Evolutionary conservation across 176 grass and related monocot genomes (phyloP).

Genomic region (Saccharum officinarum): DNA sequence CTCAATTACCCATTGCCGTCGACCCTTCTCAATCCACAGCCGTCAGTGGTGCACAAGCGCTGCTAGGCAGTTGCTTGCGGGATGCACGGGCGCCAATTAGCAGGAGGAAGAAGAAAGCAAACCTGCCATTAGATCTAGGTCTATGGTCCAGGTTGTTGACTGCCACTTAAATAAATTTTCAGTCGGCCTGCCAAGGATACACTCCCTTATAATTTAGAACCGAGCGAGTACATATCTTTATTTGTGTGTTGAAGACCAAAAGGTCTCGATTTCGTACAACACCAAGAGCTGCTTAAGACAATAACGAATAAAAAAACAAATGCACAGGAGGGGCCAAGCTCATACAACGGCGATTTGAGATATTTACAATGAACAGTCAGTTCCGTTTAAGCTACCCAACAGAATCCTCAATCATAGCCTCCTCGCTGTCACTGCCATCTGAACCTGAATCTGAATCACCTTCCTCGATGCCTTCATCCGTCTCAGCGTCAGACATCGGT

Average conservation of each 20-base stretch:
- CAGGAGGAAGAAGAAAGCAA: too few species aligned
- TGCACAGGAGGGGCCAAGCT: background rate
- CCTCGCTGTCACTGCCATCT: constrained; percentile 25
- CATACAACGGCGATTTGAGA: background rate
- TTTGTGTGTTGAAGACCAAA: background rate
- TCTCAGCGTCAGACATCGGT: constrained; percentile 69
- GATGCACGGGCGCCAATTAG: too few species aligned
- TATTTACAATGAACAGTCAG: constrained; percentile 33
- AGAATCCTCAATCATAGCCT: constrained; percentile 61
- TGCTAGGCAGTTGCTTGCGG: too few species aligned
- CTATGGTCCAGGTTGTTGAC: too few species aligned
- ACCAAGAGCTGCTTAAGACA: background rate
- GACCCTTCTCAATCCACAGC: too few species aligned
- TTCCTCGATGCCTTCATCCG: constrained; percentile 49
- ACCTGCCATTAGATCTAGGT: too few species aligned
- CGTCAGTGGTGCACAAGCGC: too few species aligned
- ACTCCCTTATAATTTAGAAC: too few species aligned
- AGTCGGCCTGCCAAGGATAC: too few species aligned
- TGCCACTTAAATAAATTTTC: too few species aligned
- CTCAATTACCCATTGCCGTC: too few species aligned
- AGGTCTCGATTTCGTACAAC: background rate
- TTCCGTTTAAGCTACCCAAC: constrained; percentile 43
- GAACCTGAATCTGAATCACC: constrained; percentile 28
- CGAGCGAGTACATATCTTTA: background rate
- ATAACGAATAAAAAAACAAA: background rate